Conservation (phyloP, 352 stramenopile genomes). For the Phytophthora citricola region DNA sequence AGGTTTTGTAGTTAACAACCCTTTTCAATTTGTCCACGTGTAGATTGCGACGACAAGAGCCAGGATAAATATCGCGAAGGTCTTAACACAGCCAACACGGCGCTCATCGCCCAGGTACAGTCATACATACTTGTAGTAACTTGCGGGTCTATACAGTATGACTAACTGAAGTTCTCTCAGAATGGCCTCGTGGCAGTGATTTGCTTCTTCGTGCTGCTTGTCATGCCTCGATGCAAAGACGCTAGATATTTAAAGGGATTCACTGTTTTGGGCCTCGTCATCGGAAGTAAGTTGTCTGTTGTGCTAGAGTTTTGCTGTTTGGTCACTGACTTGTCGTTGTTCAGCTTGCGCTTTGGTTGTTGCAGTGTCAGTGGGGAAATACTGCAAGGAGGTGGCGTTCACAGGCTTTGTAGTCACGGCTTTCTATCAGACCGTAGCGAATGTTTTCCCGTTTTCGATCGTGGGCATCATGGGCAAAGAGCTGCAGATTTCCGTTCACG, state of each 20-base stretch:
- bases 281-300: slow-evolving; percentile 50
- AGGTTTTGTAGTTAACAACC: background rate
- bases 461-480: slow-evolving; percentile 85
- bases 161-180: slow-evolving; percentile 29
- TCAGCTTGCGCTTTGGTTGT: slow-evolving; percentile 57
- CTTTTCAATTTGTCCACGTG: slow-evolving; percentile 1
- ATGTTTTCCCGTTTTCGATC: slow-evolving; percentile 79
- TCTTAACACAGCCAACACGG: slow-evolving; percentile 66
- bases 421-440: slow-evolving; percentile 71
- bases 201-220: slow-evolving; percentile 59
- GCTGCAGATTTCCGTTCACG: slow-evolving; percentile 64
- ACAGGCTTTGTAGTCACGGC: slow-evolving; percentile 58
- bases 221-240: slow-evolving; percentile 60
- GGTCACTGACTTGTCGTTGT: background rate
- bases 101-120: slow-evolving; percentile 57
- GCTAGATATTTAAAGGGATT: slow-evolving; percentile 58
- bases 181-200: slow-evolving; percentile 66
- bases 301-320: background rate
- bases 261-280: slow-evolving; percentile 48
- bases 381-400: slow-evolving; percentile 58
- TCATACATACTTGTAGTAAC: too few species aligned
- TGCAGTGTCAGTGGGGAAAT: slow-evolving; percentile 56
- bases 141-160: too few species aligned
- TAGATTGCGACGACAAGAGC: slow-evolving; percentile 49
- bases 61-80: slow-evolving; percentile 55